Evolutionary conservation across 352 stramenopile species (phyloP), one percentile per base, ranked within the genome.

Genomic region (Aphanomyces stellatus): DNA sequence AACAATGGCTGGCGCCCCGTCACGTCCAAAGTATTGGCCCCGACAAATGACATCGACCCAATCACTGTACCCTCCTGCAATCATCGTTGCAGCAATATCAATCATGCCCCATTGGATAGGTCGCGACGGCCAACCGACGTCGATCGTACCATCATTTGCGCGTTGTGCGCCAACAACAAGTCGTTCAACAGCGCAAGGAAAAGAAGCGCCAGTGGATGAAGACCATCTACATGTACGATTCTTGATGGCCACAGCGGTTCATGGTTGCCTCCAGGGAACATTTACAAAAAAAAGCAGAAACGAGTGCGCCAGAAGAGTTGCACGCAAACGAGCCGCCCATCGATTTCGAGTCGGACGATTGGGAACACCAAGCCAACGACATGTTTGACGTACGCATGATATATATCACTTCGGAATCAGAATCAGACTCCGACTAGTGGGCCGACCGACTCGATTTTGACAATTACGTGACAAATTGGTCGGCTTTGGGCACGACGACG

Each of bases 1-100:
- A 91, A 95, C 76, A 97, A 97, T 43, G 87, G 88, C 4, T 97
- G 90, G 90, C 85, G 90, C 4, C 82, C 85, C 2, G 88, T 97
- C 70, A 94, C 87, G 0, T 80, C 84, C 51, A 92, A 93, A 66
- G 81, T 89, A 30, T 61, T 92, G 27, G 68, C 79, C 1, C 81
- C 88, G 51, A 77, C 84, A 8, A 78, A 73, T 40, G 76, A 76
- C 30, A 1, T 65, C 7, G 83, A 90, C 51, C 79, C 81, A 33
- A 75, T 90, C 19, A 69, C 77, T 3, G 61, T 80, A 51, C 19
- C 1, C 17, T 37, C 5, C 37, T 17, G 37, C 42, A 48, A 42
- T 48, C 42, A 1, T 13, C 11, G n/a, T 40, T 2, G 17, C 24
- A 5, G 30, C 22, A 25, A 56, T 28, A 55, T 8, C 2, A 7